phyloP scores from a whole-genome alignment of 2,329 filamentous ascomycete species.

The Xylaria digitata region DNA sequence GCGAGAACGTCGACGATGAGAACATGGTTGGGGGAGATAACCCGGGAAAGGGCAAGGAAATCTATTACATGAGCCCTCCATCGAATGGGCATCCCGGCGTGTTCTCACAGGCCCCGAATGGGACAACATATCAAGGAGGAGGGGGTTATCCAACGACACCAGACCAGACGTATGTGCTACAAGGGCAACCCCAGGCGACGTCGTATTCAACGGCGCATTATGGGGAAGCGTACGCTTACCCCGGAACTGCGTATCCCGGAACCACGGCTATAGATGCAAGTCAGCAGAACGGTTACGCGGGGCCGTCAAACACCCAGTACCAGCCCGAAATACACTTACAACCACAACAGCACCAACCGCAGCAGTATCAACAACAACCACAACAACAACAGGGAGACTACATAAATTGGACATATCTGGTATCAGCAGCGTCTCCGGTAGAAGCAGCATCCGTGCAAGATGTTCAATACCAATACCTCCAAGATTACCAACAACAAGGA shows the following conservation, averaged over 20 bases:
- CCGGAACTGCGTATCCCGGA: constrained; percentile 19
- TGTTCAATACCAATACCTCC: constrained; percentile 24
- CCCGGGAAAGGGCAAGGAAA: constrained; percentile 17
- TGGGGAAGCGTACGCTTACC: constrained; percentile 8
- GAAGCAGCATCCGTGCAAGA: constrained; percentile 11
- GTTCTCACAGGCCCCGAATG: constrained; percentile 11
- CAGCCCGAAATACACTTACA: constrained; percentile 14
- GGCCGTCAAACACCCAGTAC: constrained; percentile 29
- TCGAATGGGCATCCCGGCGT: neutral
- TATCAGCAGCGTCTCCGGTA: constrained; percentile 8
- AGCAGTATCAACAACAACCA: neutral
- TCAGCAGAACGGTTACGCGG: constrained; percentile 27
- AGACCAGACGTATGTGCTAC: constrained; percentile 20
- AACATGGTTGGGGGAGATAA: neutral
- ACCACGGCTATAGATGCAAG: constrained; percentile 6
- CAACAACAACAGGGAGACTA: constrained; percentile 17
- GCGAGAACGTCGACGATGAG: constrained; percentile 20
- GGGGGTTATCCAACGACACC: constrained; percentile 30
- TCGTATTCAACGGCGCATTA: constrained; percentile 10
- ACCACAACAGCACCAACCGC: constrained; percentile 8
- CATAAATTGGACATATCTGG: constrained; percentile 17
- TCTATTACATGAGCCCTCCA: constrained; percentile 23
- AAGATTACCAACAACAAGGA: constrained; percentile 20
- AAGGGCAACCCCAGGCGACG: constrained; percentile 20
- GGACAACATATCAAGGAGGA: constrained; percentile 6